These are phyloP conservation scores for Gaultheria prostrata DNA, from an alignment of 148 eudicot genomes.

Conservation along the genomic window DNA sequence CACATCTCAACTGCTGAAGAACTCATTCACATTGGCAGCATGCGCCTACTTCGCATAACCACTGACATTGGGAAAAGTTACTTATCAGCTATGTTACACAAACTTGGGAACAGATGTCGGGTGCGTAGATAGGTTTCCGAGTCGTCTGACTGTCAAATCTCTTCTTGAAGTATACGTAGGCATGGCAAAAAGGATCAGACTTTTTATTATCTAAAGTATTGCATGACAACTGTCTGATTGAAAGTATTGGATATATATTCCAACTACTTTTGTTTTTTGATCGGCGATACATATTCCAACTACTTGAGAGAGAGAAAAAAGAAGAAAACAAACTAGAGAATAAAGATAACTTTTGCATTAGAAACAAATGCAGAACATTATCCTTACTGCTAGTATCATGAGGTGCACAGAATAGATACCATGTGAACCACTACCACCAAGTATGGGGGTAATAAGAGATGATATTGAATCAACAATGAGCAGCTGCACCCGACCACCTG, in stretches of 20 bases:
- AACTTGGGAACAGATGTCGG: background rate
- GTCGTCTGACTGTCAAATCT: background rate
- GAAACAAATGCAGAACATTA: background rate
- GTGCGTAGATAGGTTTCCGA: background rate
- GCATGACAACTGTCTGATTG: background rate
- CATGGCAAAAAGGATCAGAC: background rate
- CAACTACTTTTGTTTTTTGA: background rate
- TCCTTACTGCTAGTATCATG: background rate
- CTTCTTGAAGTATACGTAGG: background rate
- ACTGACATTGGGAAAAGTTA: constrained; percentile 3
- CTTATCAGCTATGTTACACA: background rate
- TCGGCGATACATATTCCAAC: background rate
- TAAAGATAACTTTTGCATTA: background rate
- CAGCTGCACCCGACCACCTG: constrained; percentile 40
- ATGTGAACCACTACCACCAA: constrained; percentile 69
- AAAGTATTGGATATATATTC: background rate
- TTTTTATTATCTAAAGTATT: background rate
- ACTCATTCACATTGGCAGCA: background rate
- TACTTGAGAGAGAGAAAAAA: background rate
- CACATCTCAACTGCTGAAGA: background rate
- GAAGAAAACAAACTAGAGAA: background rate
- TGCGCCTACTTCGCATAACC: background rate
- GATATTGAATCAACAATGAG: constrained; percentile 84
- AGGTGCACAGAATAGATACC: constrained; percentile 34
- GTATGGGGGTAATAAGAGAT: constrained; percentile 71